Evolutionary conservation across 75 land plant species (phyloP).

Genomic region (Chamaecyparis obtusa): DNA sequence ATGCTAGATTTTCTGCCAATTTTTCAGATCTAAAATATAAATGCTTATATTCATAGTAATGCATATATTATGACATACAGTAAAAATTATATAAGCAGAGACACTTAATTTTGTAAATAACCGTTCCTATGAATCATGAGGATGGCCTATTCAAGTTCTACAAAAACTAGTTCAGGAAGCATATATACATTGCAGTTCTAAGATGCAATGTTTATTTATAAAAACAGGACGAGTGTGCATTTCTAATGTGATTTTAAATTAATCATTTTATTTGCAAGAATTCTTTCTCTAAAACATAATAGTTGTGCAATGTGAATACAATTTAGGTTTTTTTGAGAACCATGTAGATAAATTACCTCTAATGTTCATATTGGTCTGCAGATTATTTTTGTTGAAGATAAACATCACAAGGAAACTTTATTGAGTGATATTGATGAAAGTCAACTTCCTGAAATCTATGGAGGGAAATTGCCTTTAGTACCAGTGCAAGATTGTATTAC

Average conservation of each 20-base stretch:
- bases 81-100: neutral
- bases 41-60: neutral
- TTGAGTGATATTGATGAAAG: slow-evolving; percentile 22
- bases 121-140: neutral
- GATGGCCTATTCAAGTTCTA: neutral
- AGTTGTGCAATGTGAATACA: neutral
- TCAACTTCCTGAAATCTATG: slow-evolving; percentile 24
- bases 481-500: slow-evolving; percentile 11
- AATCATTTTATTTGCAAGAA: neutral
- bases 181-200: neutral
- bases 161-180: neutral
- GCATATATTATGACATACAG: neutral
- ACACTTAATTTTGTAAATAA: neutral
- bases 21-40: neutral
- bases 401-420: slow-evolving; percentile 10
- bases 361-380: slow-evolving; percentile 7
- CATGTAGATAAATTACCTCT: neutral
- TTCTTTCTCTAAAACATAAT: neutral
- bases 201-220: neutral
- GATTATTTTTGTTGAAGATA: slow-evolving; percentile 33
- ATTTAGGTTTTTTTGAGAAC: neutral
- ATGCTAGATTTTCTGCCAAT: neutral
- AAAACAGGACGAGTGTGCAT: neutral
- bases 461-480: slow-evolving; percentile 17
- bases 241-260: neutral